Conservation (phyloP, 306 rosid genomes). For the Sindora glabra region DNA sequence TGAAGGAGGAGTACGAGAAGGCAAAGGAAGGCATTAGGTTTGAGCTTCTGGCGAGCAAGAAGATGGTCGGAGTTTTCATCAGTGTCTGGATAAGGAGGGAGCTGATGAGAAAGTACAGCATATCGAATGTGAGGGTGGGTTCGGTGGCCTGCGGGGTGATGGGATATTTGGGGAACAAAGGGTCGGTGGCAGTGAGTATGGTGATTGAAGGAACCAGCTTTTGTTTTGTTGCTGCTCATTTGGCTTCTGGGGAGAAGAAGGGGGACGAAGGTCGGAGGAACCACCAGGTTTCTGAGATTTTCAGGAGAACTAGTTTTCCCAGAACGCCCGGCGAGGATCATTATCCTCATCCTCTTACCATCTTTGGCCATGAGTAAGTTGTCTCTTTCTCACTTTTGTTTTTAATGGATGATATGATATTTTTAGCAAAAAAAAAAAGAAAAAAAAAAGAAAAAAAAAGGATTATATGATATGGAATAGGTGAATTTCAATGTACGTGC, state of each 20-base stretch:
- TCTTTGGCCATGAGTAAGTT: constrained; percentile 92
- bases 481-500: too few species aligned
- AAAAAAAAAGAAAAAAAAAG: too few species aligned
- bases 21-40: constrained; percentile 29
- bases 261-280: constrained; percentile 78
- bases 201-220: constrained; percentile 88
- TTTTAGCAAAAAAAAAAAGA: background rate
- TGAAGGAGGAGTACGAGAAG: background rate
- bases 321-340: constrained; percentile 26
- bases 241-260: constrained; percentile 86
- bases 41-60: constrained; percentile 65
- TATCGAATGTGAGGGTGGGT: constrained; percentile 71
- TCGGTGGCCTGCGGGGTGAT: constrained; percentile 93
- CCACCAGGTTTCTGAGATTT: constrained; percentile 70
- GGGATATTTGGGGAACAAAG: constrained; percentile 97
- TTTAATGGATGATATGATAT: too few species aligned
- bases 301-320: constrained; percentile 59
- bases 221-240: constrained; percentile 78
- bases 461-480: too few species aligned
- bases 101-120: constrained; percentile 37
- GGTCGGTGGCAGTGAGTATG: constrained; percentile 80
- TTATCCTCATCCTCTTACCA: constrained; percentile 54
- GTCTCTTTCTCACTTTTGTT: background rate
- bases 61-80: constrained; percentile 90
- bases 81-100: constrained; percentile 78